Evolutionary conservation across 208 protist species (phyloP).

Genomic region (Herpetomonas tarakana): DNA sequence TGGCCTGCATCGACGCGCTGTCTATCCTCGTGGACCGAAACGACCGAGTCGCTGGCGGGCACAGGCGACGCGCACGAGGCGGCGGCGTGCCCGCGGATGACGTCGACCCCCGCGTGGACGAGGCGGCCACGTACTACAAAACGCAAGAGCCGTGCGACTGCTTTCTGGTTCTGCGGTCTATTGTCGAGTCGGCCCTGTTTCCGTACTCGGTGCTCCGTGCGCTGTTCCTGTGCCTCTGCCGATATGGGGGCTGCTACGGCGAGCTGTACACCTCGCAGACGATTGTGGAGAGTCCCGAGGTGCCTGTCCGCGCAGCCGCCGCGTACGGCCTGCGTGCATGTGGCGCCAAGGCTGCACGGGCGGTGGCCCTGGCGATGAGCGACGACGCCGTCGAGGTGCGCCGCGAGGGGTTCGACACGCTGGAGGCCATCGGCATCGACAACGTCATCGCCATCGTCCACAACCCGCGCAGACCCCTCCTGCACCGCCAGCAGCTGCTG

Average conservation of each 20-base stretch:
- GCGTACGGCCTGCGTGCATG: slow-evolving; percentile 60
- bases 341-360: slow-evolving; percentile 50
- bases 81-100: background rate
- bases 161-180: slow-evolving; percentile 40
- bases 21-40: slow-evolving; percentile 21
- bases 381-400: slow-evolving; percentile 51
- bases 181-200: slow-evolving; percentile 41
- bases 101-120: slow-evolving; percentile 10
- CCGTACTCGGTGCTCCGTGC: slow-evolving; percentile 49
- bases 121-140: slow-evolving; percentile 43
- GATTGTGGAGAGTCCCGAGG: slow-evolving; percentile 34
- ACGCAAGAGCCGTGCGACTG: slow-evolving; percentile 32
- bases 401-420: slow-evolving; percentile 48
- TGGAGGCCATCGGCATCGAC: slow-evolving; percentile 32
- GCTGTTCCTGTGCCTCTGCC: slow-evolving; percentile 54
- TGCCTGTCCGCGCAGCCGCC: slow-evolving; percentile 34
- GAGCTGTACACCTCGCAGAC: slow-evolving; percentile 59
- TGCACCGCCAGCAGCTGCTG: slow-evolving; percentile 45
- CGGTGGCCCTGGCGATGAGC: slow-evolving; percentile 56
- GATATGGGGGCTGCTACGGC: slow-evolving; percentile 51
- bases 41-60: background rate
- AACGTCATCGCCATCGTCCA: slow-evolving; percentile 33
- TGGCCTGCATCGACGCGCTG: slow-evolving; percentile 54
- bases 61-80: too few relatives aligned
- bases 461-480: slow-evolving; percentile 20